phyloP scores from a whole-genome alignment of 2,329 filamentous ascomycete species.

The Ceratocystis albifundus region DNA sequence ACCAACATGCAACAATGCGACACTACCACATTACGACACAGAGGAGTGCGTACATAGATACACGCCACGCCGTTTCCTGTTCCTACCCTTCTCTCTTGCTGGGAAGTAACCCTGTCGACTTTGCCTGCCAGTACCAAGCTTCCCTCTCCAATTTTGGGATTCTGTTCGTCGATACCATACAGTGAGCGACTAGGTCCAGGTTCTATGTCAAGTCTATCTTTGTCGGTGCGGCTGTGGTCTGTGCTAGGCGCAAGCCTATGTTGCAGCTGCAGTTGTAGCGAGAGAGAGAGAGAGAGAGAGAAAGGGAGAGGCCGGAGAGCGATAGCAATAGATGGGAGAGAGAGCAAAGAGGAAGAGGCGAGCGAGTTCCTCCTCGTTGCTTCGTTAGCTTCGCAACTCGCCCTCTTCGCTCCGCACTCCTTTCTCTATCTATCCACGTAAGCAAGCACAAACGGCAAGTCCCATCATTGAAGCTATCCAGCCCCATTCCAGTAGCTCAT shows the following conservation, averaged over 20 bases:
- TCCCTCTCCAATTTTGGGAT: constrained; percentile 13
- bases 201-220: constrained; percentile 14
- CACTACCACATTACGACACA: neutral
- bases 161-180: neutral
- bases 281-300: neutral
- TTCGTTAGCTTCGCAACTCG: too few relatives aligned
- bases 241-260: neutral
- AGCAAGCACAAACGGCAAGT: too few relatives aligned
- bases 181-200: neutral
- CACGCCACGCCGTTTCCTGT: neutral
- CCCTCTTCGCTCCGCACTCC: too few relatives aligned
- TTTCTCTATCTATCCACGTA: too few relatives aligned
- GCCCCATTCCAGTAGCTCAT: neutral
- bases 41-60: neutral
- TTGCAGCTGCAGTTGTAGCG: neutral
- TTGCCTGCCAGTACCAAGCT: constrained; percentile 5
- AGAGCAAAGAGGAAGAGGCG: neutral
- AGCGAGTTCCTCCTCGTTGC: neutral
- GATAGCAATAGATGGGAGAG: neutral
- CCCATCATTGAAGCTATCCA: too few relatives aligned
- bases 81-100: too few relatives aligned
- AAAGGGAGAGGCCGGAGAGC: neutral
- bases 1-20: neutral
- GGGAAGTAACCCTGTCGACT: constrained; percentile 2
- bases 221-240: constrained; percentile 12